Evolutionary conservation across 2,329 filamentous ascomycete species (phyloP), one percentile per base, ranked within the genome.

Genomic region (Claviceps sp.): DNA sequence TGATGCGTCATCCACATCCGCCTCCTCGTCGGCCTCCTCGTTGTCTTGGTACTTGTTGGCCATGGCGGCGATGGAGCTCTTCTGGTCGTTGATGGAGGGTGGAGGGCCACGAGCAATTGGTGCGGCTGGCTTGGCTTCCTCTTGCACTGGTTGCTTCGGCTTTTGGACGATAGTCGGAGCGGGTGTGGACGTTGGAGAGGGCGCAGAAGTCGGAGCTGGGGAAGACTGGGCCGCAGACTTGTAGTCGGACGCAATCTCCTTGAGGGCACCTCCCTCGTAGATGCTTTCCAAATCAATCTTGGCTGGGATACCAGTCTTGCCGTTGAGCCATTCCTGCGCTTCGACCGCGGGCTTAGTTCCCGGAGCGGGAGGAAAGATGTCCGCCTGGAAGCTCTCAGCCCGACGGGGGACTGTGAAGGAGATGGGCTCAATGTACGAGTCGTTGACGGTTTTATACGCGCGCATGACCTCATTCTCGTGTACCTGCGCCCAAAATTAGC

Each of bases 401-500:
- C 93, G 82, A 56, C 93, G 83, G 47, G 93, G 93, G 2, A 97
- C 93, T 51, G 95, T 95, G 72, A 98, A 98, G 2, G 93, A 95
- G 63, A 98, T 86, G 42, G 93, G 93, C 71, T 98, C 93, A 61
- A 98, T 88, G 71, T 95, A 95, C 46, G 74, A 68, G 66, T 98
- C 93, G 68, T 90, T 94, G 67, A 97, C 87, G 0, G 93, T 97
- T 79, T 98, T 98, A 80, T 87, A 98, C 44, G 86, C 90, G 59
- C 90, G 84, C 77, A 95, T 90, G 50, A 96, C 80, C 67, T 98
- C 93, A 66, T 97, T 97, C 59, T 97, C 93, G 68, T 96, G 90
- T 47, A 94, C 78, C 82, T 85, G 55, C 29, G 55, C 23, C 44
- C 29, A 9, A 20, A 45, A 54, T 65, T 50, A 66, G 62, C 50